Percentiles rank a stretch among this genome's conserved stretches.
Conservation (phyloP, 2,329 filamentous ascomycete species). For the Scedosporium aurantiacum region DNA sequence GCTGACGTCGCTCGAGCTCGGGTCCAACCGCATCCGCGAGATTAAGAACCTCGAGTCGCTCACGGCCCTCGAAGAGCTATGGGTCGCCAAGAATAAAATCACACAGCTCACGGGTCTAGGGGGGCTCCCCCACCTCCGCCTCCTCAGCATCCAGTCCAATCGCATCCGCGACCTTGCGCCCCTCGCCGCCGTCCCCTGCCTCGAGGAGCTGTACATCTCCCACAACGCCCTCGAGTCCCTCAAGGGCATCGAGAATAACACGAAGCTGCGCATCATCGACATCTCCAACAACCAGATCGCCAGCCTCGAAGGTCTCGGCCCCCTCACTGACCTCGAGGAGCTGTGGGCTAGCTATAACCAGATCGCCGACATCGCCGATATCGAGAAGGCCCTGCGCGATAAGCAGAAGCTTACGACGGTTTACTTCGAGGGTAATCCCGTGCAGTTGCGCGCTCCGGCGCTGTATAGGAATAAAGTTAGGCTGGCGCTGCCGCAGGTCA, state of each 20-base stretch:
- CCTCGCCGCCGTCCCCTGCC: conserved; percentile 58
- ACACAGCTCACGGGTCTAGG: conserved; percentile 66
- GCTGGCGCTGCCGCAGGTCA: conserved; percentile 74
- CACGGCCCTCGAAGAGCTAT: conserved; percentile 72
- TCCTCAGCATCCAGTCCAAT: conserved; percentile 93
- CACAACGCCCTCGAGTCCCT: conserved; percentile 82
- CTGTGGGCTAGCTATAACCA: conserved; percentile 91
- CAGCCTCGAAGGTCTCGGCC: conserved; percentile 60
- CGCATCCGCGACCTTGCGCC: conserved; percentile 70
- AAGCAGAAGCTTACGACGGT: conserved; percentile 78
- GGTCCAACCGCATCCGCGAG: conserved; percentile 81
- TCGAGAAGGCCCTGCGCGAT: conserved; percentile 66
- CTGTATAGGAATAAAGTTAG: conserved; percentile 91
- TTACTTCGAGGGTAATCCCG: conserved; percentile 90
- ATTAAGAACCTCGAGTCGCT: conserved; percentile 76
- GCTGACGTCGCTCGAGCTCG: conserved; percentile 77
- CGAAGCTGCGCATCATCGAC: conserved; percentile 67
- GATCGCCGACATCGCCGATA: conserved; percentile 66
- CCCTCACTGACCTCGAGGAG: conserved; percentile 67
- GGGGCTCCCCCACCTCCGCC: conserved; percentile 66
- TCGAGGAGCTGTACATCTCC: conserved; percentile 92
- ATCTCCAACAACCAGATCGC: conserved; percentile 79
- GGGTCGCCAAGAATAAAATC: conserved; percentile 96
- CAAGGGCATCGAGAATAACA: conserved; percentile 57
- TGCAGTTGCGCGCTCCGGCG: conserved; percentile 69